Evolutionary conservation across 805 yeast genomes (phyloP).

Genomic region (Ogataea nitratoaversa): DNA sequence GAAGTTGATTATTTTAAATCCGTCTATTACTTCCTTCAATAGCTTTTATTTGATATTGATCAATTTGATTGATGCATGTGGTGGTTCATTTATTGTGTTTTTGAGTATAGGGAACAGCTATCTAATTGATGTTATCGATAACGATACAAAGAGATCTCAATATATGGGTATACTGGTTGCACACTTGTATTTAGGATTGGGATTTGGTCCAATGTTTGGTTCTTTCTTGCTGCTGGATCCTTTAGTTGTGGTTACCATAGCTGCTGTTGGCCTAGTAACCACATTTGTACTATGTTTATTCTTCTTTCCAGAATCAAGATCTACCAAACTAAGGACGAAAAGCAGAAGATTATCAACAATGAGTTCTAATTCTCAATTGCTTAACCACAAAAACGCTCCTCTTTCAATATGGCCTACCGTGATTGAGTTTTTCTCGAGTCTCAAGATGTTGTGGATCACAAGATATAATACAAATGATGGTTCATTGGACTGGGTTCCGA

Average conservation of each 20-base stretch:
- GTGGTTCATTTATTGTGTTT: conserved; percentile 62
- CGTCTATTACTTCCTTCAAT: conserved; percentile 24
- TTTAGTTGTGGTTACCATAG: conserved; percentile 23
- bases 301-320: conserved; percentile 62
- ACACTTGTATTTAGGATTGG: conserved; percentile 53
- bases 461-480: conserved; percentile 25
- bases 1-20: conserved; percentile 18
- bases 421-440: conserved; percentile 38
- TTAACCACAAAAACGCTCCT: neutral
- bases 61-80: conserved; percentile 42
- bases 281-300: conserved; percentile 33
- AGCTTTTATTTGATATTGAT: conserved; percentile 38
- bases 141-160: conserved; percentile 52
- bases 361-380: conserved; percentile 1
- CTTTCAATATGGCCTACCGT: conserved; percentile 4
- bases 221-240: conserved; percentile 35
- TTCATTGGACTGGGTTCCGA: conserved; percentile 29
- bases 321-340: conserved; percentile 46
- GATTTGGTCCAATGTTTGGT: conserved; percentile 62
- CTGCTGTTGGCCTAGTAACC: conserved; percentile 25
- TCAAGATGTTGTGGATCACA: conserved; percentile 53
- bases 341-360: conserved; percentile 36
- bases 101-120: conserved; percentile 64
- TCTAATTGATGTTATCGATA: conserved; percentile 67
- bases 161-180: conserved; percentile 59